Percentiles rank a stretch among this genome's conserved stretches.
phyloP scores from a whole-genome alignment of 768 basidiomycete species.

The Tremella yokohamensis region DNA sequence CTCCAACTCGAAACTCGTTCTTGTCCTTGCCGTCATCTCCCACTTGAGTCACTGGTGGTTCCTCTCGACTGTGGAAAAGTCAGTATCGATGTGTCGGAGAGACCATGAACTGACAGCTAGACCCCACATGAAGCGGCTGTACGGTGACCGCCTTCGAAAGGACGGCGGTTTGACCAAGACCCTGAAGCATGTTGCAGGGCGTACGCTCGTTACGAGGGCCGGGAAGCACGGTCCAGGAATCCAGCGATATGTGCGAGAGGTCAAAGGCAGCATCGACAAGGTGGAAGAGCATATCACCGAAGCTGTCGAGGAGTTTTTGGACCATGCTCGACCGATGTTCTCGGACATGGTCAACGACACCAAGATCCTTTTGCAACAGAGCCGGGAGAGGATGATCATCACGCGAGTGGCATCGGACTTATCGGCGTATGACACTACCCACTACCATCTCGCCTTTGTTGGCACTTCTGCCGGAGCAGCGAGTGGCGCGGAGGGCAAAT shows the following conservation, averaged over 20 bases:
- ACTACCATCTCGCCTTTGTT: constrained; percentile 66
- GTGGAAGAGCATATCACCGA: constrained; percentile 92
- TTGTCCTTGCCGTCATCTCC: constrained; percentile 74
- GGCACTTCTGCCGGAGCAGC: constrained; percentile 51
- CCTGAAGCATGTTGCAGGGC: constrained; percentile 85
- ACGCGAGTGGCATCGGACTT: constrained; percentile 86
- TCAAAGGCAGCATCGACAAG: constrained; percentile 90
- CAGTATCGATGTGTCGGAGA: constrained; percentile 37
- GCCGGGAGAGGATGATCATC: constrained; percentile 83
- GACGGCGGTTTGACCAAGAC: constrained; percentile 98
- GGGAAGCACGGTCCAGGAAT: constrained; percentile 80
- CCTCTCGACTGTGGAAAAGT: constrained; percentile 87
- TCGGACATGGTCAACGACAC: constrained; percentile 91
- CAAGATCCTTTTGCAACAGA: constrained; percentile 83
- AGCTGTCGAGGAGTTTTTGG: constrained; percentile 87
- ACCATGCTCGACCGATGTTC: constrained; percentile 80
- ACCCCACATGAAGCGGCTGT: constrained; percentile 97
- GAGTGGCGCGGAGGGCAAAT: constrained; percentile 54
- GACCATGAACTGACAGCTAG: constrained; percentile 53
- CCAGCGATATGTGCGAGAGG: constrained; percentile 77
- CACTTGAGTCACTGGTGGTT: constrained; percentile 96
- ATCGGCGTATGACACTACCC: constrained; percentile 70
- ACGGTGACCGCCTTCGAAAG: constrained; percentile 86
- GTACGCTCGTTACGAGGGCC: constrained; percentile 67
- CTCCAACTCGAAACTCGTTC: constrained; percentile 87